Percentiles rank a stretch among this genome's conserved stretches.
These are phyloP conservation scores for Sarocladiaceae sp. DNA, from an alignment of 2,329 filamentous ascomycete species.

Conservation along the genomic window DNA sequence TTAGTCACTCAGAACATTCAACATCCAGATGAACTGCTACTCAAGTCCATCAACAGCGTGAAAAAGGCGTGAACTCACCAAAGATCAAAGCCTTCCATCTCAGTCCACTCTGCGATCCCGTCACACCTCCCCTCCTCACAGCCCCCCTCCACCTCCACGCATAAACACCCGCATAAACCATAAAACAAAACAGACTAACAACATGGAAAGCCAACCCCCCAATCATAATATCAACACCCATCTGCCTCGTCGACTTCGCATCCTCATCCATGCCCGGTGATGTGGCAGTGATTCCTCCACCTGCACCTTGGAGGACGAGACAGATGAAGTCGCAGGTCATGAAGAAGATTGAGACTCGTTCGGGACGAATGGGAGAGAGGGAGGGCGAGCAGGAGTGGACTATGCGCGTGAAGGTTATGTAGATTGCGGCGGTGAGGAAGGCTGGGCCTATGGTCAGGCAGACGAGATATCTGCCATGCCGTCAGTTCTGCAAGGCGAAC, in stretches of 20 bases:
- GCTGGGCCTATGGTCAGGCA: slow-evolving; percentile 59
- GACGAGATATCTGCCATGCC: slow-evolving; percentile 24
- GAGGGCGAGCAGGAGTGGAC: slow-evolving; percentile 38
- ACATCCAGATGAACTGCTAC: no score
- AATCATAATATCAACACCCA: slow-evolving; percentile 55
- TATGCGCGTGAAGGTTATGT: slow-evolving; percentile 50
- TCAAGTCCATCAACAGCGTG: no score
- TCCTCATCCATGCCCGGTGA: slow-evolving; percentile 36
- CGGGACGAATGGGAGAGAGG: slow-evolving; percentile 26
- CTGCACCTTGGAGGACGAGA: slow-evolving; percentile 44
- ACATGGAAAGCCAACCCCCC: slow-evolving; percentile 46
- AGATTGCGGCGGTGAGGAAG: slow-evolving; percentile 59
- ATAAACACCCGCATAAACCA: slow-evolving; percentile 25
- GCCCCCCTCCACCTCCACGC: background rate
- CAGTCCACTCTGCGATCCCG: background rate
- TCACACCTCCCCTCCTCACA: background rate
- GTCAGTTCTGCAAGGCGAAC: no score
- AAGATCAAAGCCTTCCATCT: background rate
- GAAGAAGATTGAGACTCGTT: slow-evolving; percentile 29
- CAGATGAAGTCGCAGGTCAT: slow-evolving; percentile 47
- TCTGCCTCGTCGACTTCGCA: slow-evolving; percentile 12
- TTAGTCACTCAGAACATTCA: no score
- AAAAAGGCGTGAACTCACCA: background rate
- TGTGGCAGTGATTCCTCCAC: slow-evolving; percentile 38
- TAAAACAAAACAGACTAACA: slow-evolving; percentile 38